Conservation (phyloP, 768 basidiomycete species). For the Collybia sp. region DNA sequence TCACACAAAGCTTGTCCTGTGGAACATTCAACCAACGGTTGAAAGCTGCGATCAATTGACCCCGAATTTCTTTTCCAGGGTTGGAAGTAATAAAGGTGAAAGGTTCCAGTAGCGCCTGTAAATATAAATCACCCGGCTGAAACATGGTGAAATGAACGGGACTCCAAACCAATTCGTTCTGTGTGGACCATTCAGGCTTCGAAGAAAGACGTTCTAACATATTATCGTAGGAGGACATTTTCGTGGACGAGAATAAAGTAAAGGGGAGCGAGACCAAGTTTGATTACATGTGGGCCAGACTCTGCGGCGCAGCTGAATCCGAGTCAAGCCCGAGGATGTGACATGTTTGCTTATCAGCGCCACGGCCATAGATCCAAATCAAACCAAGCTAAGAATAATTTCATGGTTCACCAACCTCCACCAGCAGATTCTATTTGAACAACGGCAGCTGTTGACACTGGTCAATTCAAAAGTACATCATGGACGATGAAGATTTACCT, state of each 20-base stretch:
- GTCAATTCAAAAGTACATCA: not conserved
- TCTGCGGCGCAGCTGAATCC: not conserved
- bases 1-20: constrained; percentile 59
- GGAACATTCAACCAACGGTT: constrained; percentile 89
- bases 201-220: constrained; percentile 26
- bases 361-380: not conserved
- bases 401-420: not conserved
- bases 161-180: constrained; percentile 27
- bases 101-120: constrained; percentile 65
- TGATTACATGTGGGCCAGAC: not conserved
- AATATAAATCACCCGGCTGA: not conserved
- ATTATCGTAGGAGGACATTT: constrained; percentile 34
- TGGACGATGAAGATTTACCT: constrained; percentile 18
- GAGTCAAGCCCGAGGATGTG: not conserved
- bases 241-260: not conserved
- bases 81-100: constrained; percentile 68
- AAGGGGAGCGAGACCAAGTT: not conserved
- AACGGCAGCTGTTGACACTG: not conserved
- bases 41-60: constrained; percentile 87
- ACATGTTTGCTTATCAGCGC: not conserved
- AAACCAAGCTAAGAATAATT: not conserved
- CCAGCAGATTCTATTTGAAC: not conserved
- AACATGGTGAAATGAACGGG: not conserved
- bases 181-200: constrained; percentile 28
- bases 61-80: constrained; percentile 91